phyloP scores from a whole-genome alignment of 2,329 filamentous ascomycete species.

The Blastomyces parvus region DNA sequence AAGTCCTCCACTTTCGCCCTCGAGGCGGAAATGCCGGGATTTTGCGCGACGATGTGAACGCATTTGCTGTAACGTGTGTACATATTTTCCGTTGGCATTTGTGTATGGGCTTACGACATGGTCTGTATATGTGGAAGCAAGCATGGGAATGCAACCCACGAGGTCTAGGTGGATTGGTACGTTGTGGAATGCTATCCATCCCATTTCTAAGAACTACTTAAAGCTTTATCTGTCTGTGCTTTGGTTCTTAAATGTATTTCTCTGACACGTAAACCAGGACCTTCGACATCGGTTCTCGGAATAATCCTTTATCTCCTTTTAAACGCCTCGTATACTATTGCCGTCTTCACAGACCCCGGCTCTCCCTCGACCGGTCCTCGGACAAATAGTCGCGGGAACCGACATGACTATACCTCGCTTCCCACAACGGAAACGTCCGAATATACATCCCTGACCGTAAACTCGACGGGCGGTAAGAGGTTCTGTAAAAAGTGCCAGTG shows the following conservation, averaged over 20 bases:
- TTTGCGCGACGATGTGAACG: slow-evolving; percentile 56
- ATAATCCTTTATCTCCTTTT: slow-evolving; percentile 65
- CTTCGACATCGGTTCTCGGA: slow-evolving; percentile 51
- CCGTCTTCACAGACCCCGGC: slow-evolving; percentile 87
- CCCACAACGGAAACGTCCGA: slow-evolving; percentile 59
- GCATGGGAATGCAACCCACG: slow-evolving; percentile 53
- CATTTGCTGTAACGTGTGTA: slow-evolving; percentile 67
- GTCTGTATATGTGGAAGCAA: slow-evolving; percentile 80
- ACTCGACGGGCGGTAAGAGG: slow-evolving; percentile 72
- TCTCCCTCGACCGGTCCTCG: slow-evolving; percentile 37
- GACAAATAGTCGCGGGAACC: slow-evolving; percentile 19
- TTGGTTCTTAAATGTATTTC: slow-evolving; percentile 8
- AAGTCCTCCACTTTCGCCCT: slow-evolving; percentile 32
- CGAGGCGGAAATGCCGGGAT: slow-evolving; percentile 34
- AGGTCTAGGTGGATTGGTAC: slow-evolving; percentile 41
- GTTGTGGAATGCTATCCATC: slow-evolving; percentile 11
- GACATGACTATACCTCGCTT: slow-evolving; percentile 60
- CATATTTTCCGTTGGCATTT: slow-evolving; percentile 79
- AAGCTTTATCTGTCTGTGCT: too few relatives aligned
- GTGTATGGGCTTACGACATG: slow-evolving; percentile 87
- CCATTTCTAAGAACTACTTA: background rate
- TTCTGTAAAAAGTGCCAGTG: slow-evolving; percentile 98
- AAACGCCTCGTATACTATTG: slow-evolving; percentile 82
- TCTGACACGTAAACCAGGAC: slow-evolving; percentile 20
- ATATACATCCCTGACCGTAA: slow-evolving; percentile 78